A percentile compares a stretch with the other conserved stretches of the same genome.
Evolutionary conservation across 2,329 filamentous ascomycete genomes (phyloP).

Genomic region (Arthrinium puccinioides): DNA sequence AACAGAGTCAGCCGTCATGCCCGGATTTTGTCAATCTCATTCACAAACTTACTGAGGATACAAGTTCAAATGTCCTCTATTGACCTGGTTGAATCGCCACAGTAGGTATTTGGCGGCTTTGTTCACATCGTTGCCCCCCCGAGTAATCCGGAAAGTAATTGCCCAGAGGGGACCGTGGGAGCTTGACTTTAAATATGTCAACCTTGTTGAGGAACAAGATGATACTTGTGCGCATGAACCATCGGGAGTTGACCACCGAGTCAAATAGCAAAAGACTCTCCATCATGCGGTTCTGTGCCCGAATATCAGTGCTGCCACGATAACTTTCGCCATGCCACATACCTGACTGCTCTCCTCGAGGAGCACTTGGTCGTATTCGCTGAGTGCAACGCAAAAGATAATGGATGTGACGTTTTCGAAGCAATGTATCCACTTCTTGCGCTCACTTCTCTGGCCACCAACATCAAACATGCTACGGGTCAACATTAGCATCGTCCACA

Average conservation of each 20-base stretch:
- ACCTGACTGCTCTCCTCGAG: constrained; percentile 97
- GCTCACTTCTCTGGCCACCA: constrained; percentile 90
- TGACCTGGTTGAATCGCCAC: constrained; percentile 98
- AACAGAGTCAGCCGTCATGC: constrained; percentile 13
- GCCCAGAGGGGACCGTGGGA: constrained; percentile 78
- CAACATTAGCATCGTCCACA: neutral
- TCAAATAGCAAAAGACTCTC: constrained; percentile 94
- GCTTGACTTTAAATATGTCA: constrained; percentile 93
- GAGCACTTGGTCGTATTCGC: constrained; percentile 96
- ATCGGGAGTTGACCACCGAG: constrained; percentile 95
- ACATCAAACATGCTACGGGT: constrained; percentile 91
- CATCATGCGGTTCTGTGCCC: constrained; percentile 91
- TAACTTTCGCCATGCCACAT: constrained; percentile 22
- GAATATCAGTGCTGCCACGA: neutral
- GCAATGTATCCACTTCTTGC: constrained; percentile 99
- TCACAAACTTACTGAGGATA: constrained; percentile 77
- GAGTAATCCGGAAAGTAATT: constrained; percentile 99
- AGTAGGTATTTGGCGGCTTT: constrained; percentile 95
- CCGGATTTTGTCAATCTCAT: neutral
- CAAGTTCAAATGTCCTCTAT: constrained; percentile 88
- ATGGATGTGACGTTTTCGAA: constrained; percentile 99
- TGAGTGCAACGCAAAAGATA: constrained; percentile 96
- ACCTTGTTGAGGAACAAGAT: constrained; percentile 99
- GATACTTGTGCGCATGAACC: constrained; percentile 99
- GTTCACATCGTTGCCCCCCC: constrained; percentile 93